A percentile compares a stretch with the other conserved stretches of the same genome.
phyloP scores from a whole-genome alignment of 257 asterid genomes.

The Henckelia pumila region DNA sequence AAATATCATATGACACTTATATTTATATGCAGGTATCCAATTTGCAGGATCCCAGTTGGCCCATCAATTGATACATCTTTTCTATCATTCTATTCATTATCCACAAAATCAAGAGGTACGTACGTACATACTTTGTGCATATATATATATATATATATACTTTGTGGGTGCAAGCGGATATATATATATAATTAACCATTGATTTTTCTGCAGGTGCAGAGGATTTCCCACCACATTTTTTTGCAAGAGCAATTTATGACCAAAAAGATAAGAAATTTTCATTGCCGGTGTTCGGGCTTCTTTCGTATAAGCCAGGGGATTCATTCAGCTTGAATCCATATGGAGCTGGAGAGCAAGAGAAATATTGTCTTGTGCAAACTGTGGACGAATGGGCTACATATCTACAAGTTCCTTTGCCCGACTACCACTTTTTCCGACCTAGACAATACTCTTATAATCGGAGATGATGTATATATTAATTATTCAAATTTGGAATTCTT shows the following conservation, averaged over 20 bases:
- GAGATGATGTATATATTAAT: too few species aligned
- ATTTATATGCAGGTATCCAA: constrained; percentile 64
- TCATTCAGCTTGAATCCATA: constrained; percentile 57
- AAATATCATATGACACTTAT: too few species aligned
- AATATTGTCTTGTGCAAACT: constrained; percentile 48
- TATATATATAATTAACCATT: too few species aligned
- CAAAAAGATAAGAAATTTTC: constrained; percentile 43
- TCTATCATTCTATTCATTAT: constrained; percentile 49
- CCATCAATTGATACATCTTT: constrained; percentile 49
- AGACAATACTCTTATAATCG: constrained; percentile 36
- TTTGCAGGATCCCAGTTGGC: constrained; percentile 57
- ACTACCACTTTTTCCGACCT: constrained; percentile 58
- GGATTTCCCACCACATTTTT: too few species aligned
- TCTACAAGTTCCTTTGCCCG: constrained; percentile 56
- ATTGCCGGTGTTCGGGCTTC: constrained; percentile 75
- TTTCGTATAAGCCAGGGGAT: constrained; percentile 68
- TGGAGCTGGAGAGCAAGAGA: constrained; percentile 63
- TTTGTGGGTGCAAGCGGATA: too few species aligned
- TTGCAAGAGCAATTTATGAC: constrained; percentile 34
- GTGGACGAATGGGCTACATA: constrained; percentile 63
- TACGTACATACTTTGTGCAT: too few species aligned
- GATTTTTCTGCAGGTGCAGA: too few species aligned
- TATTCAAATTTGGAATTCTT: too few species aligned
- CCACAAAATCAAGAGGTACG: constrained; percentile 55
- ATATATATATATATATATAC: too few species aligned